phyloP scores from a whole-genome alignment of 495 filamentous ascomycete genomes.

The Neurospora sp. region DNA sequence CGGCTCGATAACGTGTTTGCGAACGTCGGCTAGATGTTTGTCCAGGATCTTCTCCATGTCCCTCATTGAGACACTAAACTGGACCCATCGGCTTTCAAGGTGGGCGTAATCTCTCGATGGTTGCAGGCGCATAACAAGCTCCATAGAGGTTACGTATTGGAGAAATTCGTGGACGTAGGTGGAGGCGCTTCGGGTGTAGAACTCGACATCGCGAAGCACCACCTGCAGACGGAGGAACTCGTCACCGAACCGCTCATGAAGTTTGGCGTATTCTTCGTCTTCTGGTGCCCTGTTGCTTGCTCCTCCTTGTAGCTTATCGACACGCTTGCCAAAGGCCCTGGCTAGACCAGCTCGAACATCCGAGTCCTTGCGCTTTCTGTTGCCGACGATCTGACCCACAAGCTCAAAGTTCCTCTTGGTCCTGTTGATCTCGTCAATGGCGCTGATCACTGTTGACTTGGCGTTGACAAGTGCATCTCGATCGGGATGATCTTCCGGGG shows the following conservation, averaged over 20 bases:
- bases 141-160: slow-evolving; percentile 59
- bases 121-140: slow-evolving; percentile 48
- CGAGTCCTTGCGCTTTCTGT: slow-evolving; percentile 76
- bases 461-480: slow-evolving; percentile 54
- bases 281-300: slow-evolving; percentile 61
- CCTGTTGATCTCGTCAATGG: slow-evolving; percentile 81
- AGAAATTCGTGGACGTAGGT: slow-evolving; percentile 63
- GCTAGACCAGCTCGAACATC: slow-evolving; percentile 74
- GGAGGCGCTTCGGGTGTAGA: slow-evolving; percentile 64
- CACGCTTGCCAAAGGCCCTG: slow-evolving; percentile 77
- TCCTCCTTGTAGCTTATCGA: slow-evolving; percentile 55
- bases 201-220: slow-evolving; percentile 80
- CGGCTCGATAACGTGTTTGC: slow-evolving; percentile 76
- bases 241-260: slow-evolving; percentile 71
- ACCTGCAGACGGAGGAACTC: slow-evolving; percentile 85
- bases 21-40: slow-evolving; percentile 73
- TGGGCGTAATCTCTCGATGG: slow-evolving; percentile 57
- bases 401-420: slow-evolving; percentile 84
- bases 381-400: slow-evolving; percentile 71
- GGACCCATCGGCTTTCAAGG: slow-evolving; percentile 83
- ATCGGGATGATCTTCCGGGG: slow-evolving; percentile 76
- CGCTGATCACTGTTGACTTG: slow-evolving; percentile 51
- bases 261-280: slow-evolving; percentile 65
- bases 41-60: slow-evolving; percentile 71
- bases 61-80: slow-evolving; percentile 67